Base-by-base conservation (phyloP, 495 filamentous ascomycete genomes). In the Penicillium soppii region DNA sequence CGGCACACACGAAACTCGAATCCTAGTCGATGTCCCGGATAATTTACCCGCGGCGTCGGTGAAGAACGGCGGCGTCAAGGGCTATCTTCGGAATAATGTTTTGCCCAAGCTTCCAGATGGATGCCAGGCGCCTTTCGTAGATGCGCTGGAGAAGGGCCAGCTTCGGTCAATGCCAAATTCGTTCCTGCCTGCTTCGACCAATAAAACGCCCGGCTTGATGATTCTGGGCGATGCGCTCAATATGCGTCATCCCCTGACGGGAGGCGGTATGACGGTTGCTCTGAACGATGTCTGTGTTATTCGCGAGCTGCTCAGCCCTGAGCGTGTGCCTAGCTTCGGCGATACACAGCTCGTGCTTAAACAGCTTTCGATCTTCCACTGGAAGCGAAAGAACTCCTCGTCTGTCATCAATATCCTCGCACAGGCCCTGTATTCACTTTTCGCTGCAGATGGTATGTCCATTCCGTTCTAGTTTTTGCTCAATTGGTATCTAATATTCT, bases 331-430 rank as follows among this genome's bases (percentile, higher is more conserved):
- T 3, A 71, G 77, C 54, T 73, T 98, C n/a, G 79, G 74, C 23
- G 79, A 96, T 61, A 82, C 83, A 7, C 56, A 63, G 0, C 67
- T 72, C 7, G 84, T 98, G 1, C 60, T 82, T 8, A 74, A 71
- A 40, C 86, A 89, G 54, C 87, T 98, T 79, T 67, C 69, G 4
- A 66, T 67, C 9, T 95, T 97, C 73, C 90, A 97, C 76, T 96
- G 90, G 91, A 68, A 77, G 52, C 81, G 94, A 44, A 98, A 98
- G 73, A 63, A 74, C 32, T 75, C 90, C 10, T 88, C 90, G 0
- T 82, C 82, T 27, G 90, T 96, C 47, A 92, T 98, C 77, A 98
- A 98, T 67, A 95, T 97, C 51, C 84, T 98, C 1, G 92, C 95
- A 0, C 87, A 91, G 73, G 91, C 94, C 0, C 80, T 98, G 2